Evolutionary conservation across 2,329 filamentous ascomycete genomes (phyloP), one percentile per base, ranked within the genome.

Genomic region (Talaromyces amestolkiae): DNA sequence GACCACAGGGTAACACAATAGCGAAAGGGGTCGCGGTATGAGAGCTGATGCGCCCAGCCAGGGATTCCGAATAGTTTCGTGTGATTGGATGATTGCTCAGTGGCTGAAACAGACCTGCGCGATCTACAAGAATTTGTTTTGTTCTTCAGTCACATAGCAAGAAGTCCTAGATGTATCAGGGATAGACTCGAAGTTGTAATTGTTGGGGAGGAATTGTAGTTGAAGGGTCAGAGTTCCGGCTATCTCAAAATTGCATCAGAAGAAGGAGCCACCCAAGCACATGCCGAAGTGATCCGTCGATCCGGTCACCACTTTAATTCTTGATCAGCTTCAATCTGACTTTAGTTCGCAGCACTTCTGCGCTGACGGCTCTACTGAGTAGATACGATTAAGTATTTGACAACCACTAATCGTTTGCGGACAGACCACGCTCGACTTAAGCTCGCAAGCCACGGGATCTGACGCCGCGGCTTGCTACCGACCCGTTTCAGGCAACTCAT

Each of bases 21-120:
- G 33, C 31, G 27, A 37, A 61, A 49, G 43, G 43, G 59, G 59
- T 37, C 17, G 56, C 56, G 31, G 37, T 59, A 41, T 24, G 22
- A 43, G n/a, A 43, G 24, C 27, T 31, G 56, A 59, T 43, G 56
- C 56, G 15, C 61, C 49, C 39, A 54, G 51, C 51, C 11, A 45
- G 61, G 61, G 51, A 61, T 24, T 24, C 45, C 39, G 47, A 51
- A 62, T 45, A 19, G 49, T 31, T 17, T 63, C 51, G 13, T 58
- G 10, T 58, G 47, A 62, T 63, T 66, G 65, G 63, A 53, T 58
- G 58, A 63, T 64, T 64, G 66, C 67, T 67, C 65, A 69, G 54
- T 60, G 56, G 63, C 56, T 60, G 56, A 64, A 64, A 64, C 54
- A 37, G 35, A 35, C n/a, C 19, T 60, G 63, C 31, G 41, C 8